Evolutionary conservation across 2,329 filamentous ascomycete genomes (phyloP).

Genomic region (Zalaria obscura): DNA sequence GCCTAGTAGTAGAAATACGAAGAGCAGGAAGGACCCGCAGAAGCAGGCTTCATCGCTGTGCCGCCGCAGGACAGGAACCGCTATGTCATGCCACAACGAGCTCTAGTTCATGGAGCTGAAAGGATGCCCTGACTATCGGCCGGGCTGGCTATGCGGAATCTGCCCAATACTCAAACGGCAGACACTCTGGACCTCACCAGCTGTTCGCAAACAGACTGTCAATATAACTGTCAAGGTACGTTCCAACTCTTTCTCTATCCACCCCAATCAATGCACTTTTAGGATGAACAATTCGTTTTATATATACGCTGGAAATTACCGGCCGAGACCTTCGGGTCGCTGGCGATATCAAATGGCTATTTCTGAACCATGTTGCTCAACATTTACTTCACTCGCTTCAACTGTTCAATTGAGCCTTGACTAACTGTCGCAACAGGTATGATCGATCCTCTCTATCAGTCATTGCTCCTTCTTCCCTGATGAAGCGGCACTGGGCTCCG

Average conservation of each 20-base stretch:
- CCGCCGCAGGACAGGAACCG: no score
- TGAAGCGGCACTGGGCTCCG: conserved; percentile 13
- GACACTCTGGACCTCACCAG: no score
- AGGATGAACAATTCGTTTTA: conserved; percentile 43
- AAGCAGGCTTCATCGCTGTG: no score
- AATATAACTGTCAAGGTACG: neutral
- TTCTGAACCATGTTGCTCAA: conserved; percentile 45
- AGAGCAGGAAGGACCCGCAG: no score
- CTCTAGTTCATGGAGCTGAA: no score
- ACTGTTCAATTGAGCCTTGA: neutral
- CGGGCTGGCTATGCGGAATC: no score
- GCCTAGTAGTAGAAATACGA: no score
- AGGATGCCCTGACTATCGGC: no score
- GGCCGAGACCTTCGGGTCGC: conserved; percentile 57
- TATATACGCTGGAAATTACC: conserved; percentile 91
- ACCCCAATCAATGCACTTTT: neutral
- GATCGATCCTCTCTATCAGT: neutral
- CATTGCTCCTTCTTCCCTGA: conserved; percentile 5
- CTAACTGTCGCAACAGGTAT: conserved; percentile 7
- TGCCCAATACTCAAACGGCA: no score
- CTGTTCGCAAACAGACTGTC: no score
- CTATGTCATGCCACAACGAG: no score
- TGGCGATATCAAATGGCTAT: conserved; percentile 81
- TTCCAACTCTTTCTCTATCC: neutral
- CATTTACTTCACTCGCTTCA: neutral